A percentile compares a stretch with the other conserved stretches of the same genome.
Evolutionary conservation across 768 basidiomycete species (phyloP).

Genomic region (Rhizopogon vinicolor): DNA sequence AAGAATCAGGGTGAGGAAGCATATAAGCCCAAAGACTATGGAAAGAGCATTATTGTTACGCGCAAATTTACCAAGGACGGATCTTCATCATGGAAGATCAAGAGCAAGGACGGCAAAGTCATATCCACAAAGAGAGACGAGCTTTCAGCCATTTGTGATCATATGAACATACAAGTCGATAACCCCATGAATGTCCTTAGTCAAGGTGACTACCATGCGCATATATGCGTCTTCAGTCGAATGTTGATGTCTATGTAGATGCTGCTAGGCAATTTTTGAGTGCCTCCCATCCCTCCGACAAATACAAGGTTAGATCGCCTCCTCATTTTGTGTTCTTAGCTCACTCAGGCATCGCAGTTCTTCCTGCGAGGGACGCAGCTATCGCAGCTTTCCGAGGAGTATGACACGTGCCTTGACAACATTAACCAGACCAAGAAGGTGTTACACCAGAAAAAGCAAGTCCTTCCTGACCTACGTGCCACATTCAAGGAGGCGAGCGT

Average conservation of each 20-base stretch:
- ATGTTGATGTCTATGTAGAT: constrained; percentile 16
- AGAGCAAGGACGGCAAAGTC: constrained; percentile 55
- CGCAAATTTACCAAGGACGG: constrained; percentile 80
- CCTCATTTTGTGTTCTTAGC: background rate
- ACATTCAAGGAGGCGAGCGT: constrained; percentile 51
- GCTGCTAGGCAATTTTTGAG: constrained; percentile 70
- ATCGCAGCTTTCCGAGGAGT: constrained; percentile 82
- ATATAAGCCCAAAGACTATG: constrained; percentile 80
- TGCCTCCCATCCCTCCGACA: constrained; percentile 73
- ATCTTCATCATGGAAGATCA: constrained; percentile 77
- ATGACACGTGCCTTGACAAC: constrained; percentile 70
- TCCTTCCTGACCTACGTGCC: constrained; percentile 69
- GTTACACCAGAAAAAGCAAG: constrained; percentile 67
- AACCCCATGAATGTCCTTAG: constrained; percentile 95
- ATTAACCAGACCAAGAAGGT: constrained; percentile 64
- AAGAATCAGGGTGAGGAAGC: constrained; percentile 93
- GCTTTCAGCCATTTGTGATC: constrained; percentile 82
- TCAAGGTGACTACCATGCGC: constrained; percentile 46
- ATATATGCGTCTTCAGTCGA: background rate
- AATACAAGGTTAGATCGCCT: constrained; percentile 68
- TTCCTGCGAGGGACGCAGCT: constrained; percentile 94
- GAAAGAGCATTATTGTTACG: constrained; percentile 78
- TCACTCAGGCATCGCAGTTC: constrained; percentile 48
- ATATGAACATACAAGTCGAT: constrained; percentile 96
- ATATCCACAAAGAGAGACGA: constrained; percentile 81